Conservation (phyloP, 805 yeast species). For the Ogataea dorogensis region DNA sequence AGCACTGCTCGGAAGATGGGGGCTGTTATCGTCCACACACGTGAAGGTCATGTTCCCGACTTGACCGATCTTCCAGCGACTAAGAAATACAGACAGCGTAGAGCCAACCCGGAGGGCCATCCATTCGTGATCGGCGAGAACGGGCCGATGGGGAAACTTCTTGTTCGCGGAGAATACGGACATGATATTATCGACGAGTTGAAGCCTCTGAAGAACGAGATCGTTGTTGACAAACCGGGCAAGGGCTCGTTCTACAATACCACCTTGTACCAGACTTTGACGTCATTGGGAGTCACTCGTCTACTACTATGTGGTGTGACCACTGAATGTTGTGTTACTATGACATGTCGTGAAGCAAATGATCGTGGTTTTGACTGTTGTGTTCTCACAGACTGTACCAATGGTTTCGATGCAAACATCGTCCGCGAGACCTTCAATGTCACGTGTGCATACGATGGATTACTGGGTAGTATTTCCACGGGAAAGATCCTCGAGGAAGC, state of each 20-base stretch:
- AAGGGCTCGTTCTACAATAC: conserved; percentile 35
- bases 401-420: conserved; percentile 16
- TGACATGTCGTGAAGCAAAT: conserved; percentile 34
- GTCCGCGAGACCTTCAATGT: conserved; percentile 16
- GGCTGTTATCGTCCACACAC: conserved; percentile 31
- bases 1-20: conserved; percentile 30
- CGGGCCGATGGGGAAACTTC: conserved; percentile 34
- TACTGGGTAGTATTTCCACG: conserved; percentile 14
- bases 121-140: conserved; percentile 28
- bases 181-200: conserved; percentile 34
- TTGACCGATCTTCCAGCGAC: conserved; percentile 31
- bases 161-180: conserved; percentile 34
- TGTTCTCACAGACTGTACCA: conserved; percentile 17
- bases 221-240: conserved; percentile 34
- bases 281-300: conserved; percentile 31
- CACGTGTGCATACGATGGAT: conserved; percentile 20
- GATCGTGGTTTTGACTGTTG: conserved; percentile 34
- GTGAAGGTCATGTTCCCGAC: conserved; percentile 33
- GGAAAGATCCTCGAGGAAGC: conserved; percentile 11
- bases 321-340: conserved; percentile 35
- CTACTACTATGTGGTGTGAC: conserved; percentile 33
- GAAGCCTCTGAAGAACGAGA: conserved; percentile 27
- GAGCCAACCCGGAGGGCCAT: conserved; percentile 20
- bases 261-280: conserved; percentile 28
- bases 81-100: conserved; percentile 27